Conservation (phyloP, 345 rosid genomes). For the Excoecaria cochinchinensis region DNA sequence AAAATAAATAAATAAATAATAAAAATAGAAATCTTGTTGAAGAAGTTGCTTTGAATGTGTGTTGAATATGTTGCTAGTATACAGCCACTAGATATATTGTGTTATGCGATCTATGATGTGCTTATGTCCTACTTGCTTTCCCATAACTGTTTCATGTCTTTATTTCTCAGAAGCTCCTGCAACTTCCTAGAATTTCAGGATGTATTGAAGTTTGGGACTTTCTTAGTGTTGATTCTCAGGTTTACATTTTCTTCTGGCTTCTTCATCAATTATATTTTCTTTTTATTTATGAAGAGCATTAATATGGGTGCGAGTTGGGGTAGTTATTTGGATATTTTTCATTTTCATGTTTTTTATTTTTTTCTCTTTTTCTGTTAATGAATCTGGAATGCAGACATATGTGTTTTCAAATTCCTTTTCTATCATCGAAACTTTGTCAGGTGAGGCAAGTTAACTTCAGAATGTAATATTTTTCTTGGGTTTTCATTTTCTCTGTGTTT, state of each 20-base stretch:
- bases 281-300: background rate
- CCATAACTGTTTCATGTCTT: slow-evolving; percentile 8
- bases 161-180: slow-evolving; percentile 73
- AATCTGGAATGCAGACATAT: slow-evolving; percentile 73
- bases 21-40: background rate
- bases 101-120: background rate
- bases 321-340: slow-evolving; percentile 1
- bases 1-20: background rate
- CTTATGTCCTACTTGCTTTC: background rate
- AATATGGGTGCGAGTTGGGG: too few relatives aligned
- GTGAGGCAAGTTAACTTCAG: slow-evolving; percentile 39
- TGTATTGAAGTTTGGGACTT: slow-evolving; percentile 99
- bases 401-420: slow-evolving; percentile 90
- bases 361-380: slow-evolving; percentile 11
- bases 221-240: slow-evolving; percentile 98
- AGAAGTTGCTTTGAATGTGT: background rate
- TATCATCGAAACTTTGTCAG: slow-evolving; percentile 83
- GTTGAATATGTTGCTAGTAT: background rate
- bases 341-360: slow-evolving; percentile 8
- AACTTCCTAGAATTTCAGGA: slow-evolving; percentile 86
- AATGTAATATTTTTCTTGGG: slow-evolving; percentile 16
- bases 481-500: slow-evolving; percentile 9
- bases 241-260: slow-evolving; percentile 29
- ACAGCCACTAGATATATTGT: slow-evolving; percentile 1
- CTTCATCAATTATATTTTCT: background rate